Percentiles rank a stretch among this genome's conserved stretches.
phyloP scores from a whole-genome alignment of 2,329 filamentous ascomycete species.

The Cladosporium sp. region DNA sequence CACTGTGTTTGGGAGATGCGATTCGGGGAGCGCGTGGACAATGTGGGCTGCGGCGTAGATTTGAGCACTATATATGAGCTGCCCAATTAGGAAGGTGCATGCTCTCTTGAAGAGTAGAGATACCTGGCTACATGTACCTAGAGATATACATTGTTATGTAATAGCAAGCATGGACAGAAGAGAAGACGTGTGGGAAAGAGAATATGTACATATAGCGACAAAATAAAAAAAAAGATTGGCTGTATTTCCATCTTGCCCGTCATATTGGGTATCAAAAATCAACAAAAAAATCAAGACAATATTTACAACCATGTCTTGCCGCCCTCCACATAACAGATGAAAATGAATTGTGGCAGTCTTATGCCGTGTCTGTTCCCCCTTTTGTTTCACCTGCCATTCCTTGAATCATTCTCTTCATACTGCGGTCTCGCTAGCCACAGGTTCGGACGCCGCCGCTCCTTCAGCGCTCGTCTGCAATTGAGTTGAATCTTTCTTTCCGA shows the following conservation, averaged over 20 bases:
- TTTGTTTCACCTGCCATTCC: not conserved
- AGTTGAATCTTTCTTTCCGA: slow-evolving; percentile 9
- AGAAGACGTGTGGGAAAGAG: too few relatives aligned
- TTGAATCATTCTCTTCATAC: not conserved
- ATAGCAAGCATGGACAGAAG: too few relatives aligned
- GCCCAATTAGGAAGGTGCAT: not conserved
- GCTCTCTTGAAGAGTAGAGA: too few relatives aligned
- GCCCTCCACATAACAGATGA: not conserved
- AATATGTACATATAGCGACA: too few relatives aligned
- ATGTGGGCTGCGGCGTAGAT: not conserved
- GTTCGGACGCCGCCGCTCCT: not conserved
- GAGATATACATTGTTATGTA: too few relatives aligned
- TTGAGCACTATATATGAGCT: not conserved
- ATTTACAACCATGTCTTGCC: too few relatives aligned
- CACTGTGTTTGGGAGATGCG: not conserved
- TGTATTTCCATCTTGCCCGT: not conserved
- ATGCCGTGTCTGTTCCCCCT: not conserved
- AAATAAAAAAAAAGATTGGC: too few relatives aligned
- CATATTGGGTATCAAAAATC: not conserved
- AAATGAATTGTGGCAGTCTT: not conserved
- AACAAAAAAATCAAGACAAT: not conserved
- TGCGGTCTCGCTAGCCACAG: not conserved
- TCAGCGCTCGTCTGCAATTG: not conserved
- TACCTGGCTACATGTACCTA: too few relatives aligned
- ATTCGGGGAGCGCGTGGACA: not conserved